Evolutionary conservation across 2,329 filamentous ascomycete species (phyloP).

Genomic region (Aspergillus texensis): DNA sequence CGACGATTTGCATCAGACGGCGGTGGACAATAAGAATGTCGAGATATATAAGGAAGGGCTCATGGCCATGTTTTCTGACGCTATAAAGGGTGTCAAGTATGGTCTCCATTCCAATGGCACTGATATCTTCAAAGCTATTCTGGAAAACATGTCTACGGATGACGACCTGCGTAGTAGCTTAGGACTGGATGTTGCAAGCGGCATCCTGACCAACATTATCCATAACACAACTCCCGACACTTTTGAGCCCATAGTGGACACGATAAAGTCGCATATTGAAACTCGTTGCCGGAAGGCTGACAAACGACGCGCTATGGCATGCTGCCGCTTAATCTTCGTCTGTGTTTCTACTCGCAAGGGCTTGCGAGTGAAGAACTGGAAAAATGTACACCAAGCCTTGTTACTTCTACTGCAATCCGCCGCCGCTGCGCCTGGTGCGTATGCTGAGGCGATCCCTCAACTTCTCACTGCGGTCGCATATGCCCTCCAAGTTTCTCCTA

Average conservation of each 20-base stretch:
- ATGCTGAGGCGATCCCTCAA: constrained; percentile 30
- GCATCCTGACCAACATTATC: constrained; percentile 77
- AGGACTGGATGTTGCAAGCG: constrained; percentile 67
- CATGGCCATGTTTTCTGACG: constrained; percentile 90
- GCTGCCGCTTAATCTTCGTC: constrained; percentile 55
- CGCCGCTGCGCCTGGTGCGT: constrained; percentile 25
- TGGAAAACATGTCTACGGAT: constrained; percentile 40
- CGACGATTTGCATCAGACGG: constrained; percentile 60
- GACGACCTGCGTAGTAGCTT: constrained; percentile 32
- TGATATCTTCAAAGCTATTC: constrained; percentile 55
- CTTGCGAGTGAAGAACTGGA: constrained; percentile 73
- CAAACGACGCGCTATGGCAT: constrained; percentile 44
- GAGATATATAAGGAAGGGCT: constrained; percentile 78
- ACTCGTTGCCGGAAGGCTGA: constrained; percentile 36
- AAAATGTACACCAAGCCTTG: constrained; percentile 60
- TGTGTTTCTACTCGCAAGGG: constrained; percentile 80
- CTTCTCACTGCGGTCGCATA: constrained; percentile 60
- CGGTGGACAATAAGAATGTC: constrained; percentile 36
- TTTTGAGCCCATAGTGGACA: constrained; percentile 68
- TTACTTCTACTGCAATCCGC: constrained; percentile 54
- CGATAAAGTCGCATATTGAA: constrained; percentile 58
- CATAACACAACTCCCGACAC: constrained; percentile 78
- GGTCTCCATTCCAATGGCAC: constrained; percentile 61
- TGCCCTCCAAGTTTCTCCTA: constrained; percentile 72
- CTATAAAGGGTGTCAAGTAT: constrained; percentile 65